Evolutionary conservation across 306 rosid genomes (phyloP), one percentile per base, ranked within the genome.

Genomic region (Malus orientalis): DNA sequence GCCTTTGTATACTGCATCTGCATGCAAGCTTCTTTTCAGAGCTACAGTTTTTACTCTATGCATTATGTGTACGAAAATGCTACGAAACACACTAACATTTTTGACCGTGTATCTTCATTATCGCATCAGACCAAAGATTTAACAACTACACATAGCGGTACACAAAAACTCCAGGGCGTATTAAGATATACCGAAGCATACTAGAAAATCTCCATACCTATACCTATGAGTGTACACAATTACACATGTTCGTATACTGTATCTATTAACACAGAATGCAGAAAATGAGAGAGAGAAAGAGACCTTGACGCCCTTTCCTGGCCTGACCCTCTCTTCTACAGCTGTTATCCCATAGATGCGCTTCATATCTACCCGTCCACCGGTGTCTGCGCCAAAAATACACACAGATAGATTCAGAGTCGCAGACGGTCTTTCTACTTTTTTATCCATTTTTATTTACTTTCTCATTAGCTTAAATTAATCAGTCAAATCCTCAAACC

Each of bases 311-410:
- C 58, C 99, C 99, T 80, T 96, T 96, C 70, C 99, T 87, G 13
- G 99, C 99, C 74, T 96, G 99, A 53, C 99, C 99, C 84, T 96
- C 99, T 44, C 99, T 91, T 76, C 98, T 91, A 86, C 98, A 92
- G 92, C 99, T 96, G 85, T 96, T 96, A 82, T 96, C 99, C 99
- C 99, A 96, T 3, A 96, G 96, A 92, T 96, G 99, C 84, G 99
- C 99, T 85, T 96, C 99, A 74, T 96, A 96, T 92, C 99, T 88
- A 70, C 99, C 99, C 75, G 99, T 96, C 99, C 99, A 96, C 75
- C 99, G 81, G 80, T 95, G 98, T 57, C 98, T 95, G 85, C 75
- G 74, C 54, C 72, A 38, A 32, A 9, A 38, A 73, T 55, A 18
- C 40, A 67, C 29, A 36, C 15, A 3, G 71, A 58, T 2, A 51